A percentile compares a stretch with the other conserved stretches of the same genome.
phyloP scores from a whole-genome alignment of 2,329 filamentous ascomycete genomes.

The Lasiodiplodia sp. region DNA sequence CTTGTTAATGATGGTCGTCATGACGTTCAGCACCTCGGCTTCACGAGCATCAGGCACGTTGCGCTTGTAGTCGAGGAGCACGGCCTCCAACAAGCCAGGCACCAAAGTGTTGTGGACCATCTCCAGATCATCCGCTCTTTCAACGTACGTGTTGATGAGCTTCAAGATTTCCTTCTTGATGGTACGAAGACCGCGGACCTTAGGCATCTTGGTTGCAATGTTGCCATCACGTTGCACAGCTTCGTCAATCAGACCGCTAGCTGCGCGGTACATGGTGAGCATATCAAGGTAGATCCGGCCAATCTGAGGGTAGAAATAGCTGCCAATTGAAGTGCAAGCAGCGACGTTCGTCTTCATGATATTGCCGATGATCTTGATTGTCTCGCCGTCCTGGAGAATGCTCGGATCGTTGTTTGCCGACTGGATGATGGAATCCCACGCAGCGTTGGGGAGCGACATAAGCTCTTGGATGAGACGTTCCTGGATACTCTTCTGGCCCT shows the following conservation, averaged over 20 bases:
- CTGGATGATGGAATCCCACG: conserved; percentile 95
- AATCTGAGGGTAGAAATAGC: conserved; percentile 98
- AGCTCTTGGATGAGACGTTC: conserved; percentile 89
- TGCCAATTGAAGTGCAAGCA: conserved; percentile 94
- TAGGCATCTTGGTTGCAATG: conserved; percentile 96
- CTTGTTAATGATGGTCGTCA: conserved; percentile 97
- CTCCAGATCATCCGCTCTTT: conserved; percentile 95
- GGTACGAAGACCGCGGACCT: conserved; percentile 90
- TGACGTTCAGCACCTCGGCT: conserved; percentile 94
- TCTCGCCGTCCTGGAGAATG: conserved; percentile 89
- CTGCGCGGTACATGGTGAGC: conserved; percentile 98
- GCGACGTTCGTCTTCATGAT: conserved; percentile 99
- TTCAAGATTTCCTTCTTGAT: conserved; percentile 99
- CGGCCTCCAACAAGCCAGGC: conserved; percentile 91
- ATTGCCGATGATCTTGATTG: conserved; percentile 98
- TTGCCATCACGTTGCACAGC: conserved; percentile 81
- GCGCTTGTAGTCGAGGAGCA: conserved; percentile 94
- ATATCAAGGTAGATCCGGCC: conserved; percentile 98
- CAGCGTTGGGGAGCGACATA: conserved; percentile 91
- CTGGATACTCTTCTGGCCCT: conserved; percentile 93
- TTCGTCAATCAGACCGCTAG: conserved; percentile 95
- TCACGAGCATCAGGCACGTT: conserved; percentile 96
- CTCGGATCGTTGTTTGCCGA: conserved; percentile 84
- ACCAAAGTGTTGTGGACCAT: conserved; percentile 94
- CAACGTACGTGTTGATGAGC: conserved; percentile 96